Conservation (phyloP, 2,329 filamentous ascomycete species). For the Cladosporium oxysporum region DNA sequence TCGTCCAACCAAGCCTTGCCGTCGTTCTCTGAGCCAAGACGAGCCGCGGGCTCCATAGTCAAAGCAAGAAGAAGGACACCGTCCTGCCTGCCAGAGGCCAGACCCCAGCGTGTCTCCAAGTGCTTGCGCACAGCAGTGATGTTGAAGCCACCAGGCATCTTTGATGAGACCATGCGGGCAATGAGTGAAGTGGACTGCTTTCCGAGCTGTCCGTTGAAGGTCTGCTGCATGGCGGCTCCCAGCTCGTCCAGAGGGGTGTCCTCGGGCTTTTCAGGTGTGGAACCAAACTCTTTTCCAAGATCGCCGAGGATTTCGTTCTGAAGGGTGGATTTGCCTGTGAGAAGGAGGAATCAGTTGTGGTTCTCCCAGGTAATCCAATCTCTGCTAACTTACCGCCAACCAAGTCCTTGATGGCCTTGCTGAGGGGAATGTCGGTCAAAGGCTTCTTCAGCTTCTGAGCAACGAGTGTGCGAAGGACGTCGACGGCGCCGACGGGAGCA, state of each 20-base stretch:
- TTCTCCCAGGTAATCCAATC: slow-evolving; percentile 1
- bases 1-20: slow-evolving; percentile 92
- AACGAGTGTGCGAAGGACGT: slow-evolving; percentile 84
- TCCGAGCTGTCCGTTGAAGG: slow-evolving; percentile 97
- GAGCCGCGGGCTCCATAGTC: slow-evolving; percentile 87
- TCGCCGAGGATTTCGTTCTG: slow-evolving; percentile 99
- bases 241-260: slow-evolving; percentile 95
- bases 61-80: slow-evolving; percentile 84
- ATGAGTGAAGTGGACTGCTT: slow-evolving; percentile 94
- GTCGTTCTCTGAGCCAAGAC: slow-evolving; percentile 85
- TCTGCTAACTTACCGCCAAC: slow-evolving; percentile 73
- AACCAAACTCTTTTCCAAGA: slow-evolving; percentile 96
- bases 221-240: slow-evolving; percentile 91
- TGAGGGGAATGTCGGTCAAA: slow-evolving; percentile 81
- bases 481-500: slow-evolving; percentile 81
- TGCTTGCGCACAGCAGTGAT: slow-evolving; percentile 96
- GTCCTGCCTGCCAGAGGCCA: slow-evolving; percentile 84
- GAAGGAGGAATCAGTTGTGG: slow-evolving; percentile 6
- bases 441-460: slow-evolving; percentile 98
- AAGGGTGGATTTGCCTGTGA: slow-evolving; percentile 88
- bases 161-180: slow-evolving; percentile 92
- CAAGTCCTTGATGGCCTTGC: slow-evolving; percentile 97
- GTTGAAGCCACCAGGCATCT: slow-evolving; percentile 99
- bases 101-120: slow-evolving; percentile 88
- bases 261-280: slow-evolving; percentile 96